Evolutionary conservation across 2,329 filamentous ascomycete genomes (phyloP).

Genomic region (Grosmannia serpens): DNA sequence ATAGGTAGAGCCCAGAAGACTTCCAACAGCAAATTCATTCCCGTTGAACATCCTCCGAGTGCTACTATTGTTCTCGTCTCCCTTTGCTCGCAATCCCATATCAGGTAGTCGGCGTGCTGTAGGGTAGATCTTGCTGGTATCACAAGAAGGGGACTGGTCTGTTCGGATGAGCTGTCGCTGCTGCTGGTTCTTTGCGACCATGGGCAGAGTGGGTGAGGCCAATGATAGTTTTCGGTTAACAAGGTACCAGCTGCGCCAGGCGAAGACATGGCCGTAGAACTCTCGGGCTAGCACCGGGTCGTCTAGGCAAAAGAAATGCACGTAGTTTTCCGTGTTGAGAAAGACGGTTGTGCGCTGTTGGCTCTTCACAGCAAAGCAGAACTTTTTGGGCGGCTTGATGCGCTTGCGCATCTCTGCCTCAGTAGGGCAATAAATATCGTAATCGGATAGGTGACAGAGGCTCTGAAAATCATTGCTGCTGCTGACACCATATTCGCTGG

Average conservation of each 20-base stretch:
- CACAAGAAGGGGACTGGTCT: no score
- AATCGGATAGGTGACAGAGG: slow-evolving; percentile 81
- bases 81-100: slow-evolving; percentile 6
- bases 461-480: slow-evolving; percentile 49
- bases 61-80: slow-evolving; percentile 13
- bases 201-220: slow-evolving; percentile 3
- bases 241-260: slow-evolving; percentile 87
- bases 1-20: slow-evolving; percentile 39
- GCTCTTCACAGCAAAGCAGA: slow-evolving; percentile 82
- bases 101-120: not conserved
- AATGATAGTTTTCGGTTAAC: slow-evolving; percentile 51
- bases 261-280: slow-evolving; percentile 62
- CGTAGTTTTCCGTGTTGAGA: slow-evolving; percentile 69
- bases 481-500: slow-evolving; percentile 10
- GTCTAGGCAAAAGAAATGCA: slow-evolving; percentile 83
- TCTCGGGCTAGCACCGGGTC: slow-evolving; percentile 53
- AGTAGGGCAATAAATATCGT: slow-evolving; percentile 77
- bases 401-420: slow-evolving; percentile 54
- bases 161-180: slow-evolving; percentile 4
- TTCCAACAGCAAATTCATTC: slow-evolving; percentile 35
- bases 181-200: not conserved
- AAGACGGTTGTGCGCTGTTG: slow-evolving; percentile 84
- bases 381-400: slow-evolving; percentile 73
- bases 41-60: slow-evolving; percentile 14
- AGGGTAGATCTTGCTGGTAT: not conserved